phyloP scores from a whole-genome alignment of 2,329 filamentous ascomycete species.

The Cladosporium cucumerinum region DNA sequence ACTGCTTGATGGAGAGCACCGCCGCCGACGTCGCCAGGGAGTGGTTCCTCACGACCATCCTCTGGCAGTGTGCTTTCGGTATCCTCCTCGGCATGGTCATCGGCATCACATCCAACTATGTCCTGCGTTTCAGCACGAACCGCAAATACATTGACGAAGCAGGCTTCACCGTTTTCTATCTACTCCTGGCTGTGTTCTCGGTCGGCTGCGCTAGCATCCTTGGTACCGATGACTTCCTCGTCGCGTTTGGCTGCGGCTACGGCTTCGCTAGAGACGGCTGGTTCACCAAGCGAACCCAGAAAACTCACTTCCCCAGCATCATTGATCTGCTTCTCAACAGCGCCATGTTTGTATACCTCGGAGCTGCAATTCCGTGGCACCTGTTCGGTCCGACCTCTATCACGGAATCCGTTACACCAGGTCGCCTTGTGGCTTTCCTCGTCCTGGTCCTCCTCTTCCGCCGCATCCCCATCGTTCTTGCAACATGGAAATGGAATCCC shows the following conservation, averaged over 20 bases:
- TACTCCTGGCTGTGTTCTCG: slow-evolving; percentile 52
- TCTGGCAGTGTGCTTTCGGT: slow-evolving; percentile 55
- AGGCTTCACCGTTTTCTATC: slow-evolving; percentile 54
- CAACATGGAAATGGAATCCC: slow-evolving; percentile 47
- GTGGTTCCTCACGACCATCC: slow-evolving; percentile 53
- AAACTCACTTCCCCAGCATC: slow-evolving; percentile 47
- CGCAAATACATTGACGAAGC: slow-evolving; percentile 47
- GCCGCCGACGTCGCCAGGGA: slow-evolving; percentile 44
- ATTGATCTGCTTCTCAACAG: slow-evolving; percentile 56
- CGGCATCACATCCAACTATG: slow-evolving; percentile 46
- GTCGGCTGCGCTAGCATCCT: slow-evolving; percentile 52
- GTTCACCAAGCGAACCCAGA: slow-evolving; percentile 47
- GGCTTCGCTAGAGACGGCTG: slow-evolving; percentile 55
- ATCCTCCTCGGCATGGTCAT: slow-evolving; percentile 47
- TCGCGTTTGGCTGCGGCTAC: slow-evolving; percentile 54
- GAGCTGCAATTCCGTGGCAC: slow-evolving; percentile 53
- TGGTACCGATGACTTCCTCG: slow-evolving; percentile 55
- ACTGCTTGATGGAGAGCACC: slow-evolving; percentile 41
- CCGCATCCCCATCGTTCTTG: slow-evolving; percentile 51
- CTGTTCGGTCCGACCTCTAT: slow-evolving; percentile 40
- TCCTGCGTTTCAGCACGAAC: slow-evolving; percentile 47
- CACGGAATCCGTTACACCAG: slow-evolving; percentile 40
- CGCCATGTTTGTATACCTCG: slow-evolving; percentile 56
- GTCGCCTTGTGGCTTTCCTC: slow-evolving; percentile 46
- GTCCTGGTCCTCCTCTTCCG: slow-evolving; percentile 51